Evolutionary conservation across 495 filamentous ascomycete genomes (phyloP).

Genomic region (Aspergillus cristatus): DNA sequence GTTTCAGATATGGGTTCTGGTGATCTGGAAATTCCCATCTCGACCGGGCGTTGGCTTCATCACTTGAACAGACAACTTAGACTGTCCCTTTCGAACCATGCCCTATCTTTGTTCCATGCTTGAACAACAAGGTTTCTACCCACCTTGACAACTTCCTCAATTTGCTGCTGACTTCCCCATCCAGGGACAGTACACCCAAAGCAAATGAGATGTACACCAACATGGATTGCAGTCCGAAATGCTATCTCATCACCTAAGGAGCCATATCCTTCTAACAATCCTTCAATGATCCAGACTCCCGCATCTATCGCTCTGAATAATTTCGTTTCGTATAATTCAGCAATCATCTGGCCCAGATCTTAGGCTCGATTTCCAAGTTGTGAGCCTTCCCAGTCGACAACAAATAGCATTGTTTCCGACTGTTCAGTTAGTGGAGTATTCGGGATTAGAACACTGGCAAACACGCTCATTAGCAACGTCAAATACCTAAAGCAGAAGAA

Average conservation of each 20-base stretch:
- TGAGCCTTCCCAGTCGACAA: constrained; percentile 50
- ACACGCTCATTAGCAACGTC: no score
- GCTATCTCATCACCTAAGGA: constrained; percentile 34
- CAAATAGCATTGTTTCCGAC: constrained; percentile 25
- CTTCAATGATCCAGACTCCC: constrained; percentile 40
- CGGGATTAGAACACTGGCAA: no score
- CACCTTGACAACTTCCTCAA: constrained; percentile 38
- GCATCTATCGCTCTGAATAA: constrained; percentile 42
- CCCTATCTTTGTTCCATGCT: constrained; percentile 43
- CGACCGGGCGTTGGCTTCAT: no score
- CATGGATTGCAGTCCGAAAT: constrained; percentile 44
- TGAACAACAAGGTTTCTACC: constrained; percentile 46
- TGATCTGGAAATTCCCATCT: no score
- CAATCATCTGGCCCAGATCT: constrained; percentile 52
- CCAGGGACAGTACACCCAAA: constrained; percentile 41
- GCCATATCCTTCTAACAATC: constrained; percentile 41
- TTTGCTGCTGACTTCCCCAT: constrained; percentile 43
- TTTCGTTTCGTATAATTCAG: constrained; percentile 44
- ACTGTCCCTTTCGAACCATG: constrained; percentile 38
- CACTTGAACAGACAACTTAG: constrained; percentile 46
- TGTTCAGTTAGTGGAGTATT: no score
- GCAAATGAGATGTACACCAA: constrained; percentile 42
- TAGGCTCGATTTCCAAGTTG: constrained; percentile 38
- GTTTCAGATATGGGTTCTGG: no score
- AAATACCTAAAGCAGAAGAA: no score